These are phyloP conservation scores for Pistacia atlantica DNA, from an alignment of 345 rosid species.

Conservation along the genomic window DNA sequence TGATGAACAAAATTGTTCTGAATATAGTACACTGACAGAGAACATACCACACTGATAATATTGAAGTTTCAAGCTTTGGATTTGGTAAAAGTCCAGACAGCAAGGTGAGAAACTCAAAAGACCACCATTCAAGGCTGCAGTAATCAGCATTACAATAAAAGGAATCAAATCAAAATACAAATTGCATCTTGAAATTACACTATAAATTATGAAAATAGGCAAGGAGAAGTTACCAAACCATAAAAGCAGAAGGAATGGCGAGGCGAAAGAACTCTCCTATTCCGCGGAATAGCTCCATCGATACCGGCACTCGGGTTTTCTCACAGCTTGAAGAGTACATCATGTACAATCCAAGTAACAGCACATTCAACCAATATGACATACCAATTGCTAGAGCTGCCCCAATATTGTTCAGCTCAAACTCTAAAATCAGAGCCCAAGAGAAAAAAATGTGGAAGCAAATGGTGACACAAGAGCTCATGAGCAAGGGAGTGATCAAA, in stretches of 20 bases:
- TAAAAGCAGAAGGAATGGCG: slow-evolving; percentile 68
- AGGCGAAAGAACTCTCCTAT: slow-evolving; percentile 60
- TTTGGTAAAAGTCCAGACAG: slow-evolving; percentile 81
- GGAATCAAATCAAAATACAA: not conserved
- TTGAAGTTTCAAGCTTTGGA: slow-evolving; percentile 86
- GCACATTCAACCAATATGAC: slow-evolving; percentile 58
- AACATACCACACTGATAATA: slow-evolving; percentile 79
- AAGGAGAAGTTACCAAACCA: slow-evolving; percentile 57
- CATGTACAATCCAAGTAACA: slow-evolving; percentile 53
- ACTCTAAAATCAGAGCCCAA: slow-evolving; percentile 62
- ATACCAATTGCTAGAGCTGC: slow-evolving; percentile 51
- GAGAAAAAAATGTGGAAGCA: slow-evolving; percentile 51
- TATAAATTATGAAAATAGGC: not conserved
- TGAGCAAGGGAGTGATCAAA: slow-evolving; percentile 53
- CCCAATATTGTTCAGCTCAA: slow-evolving; percentile 43
- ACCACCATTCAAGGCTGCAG: slow-evolving; percentile 95
- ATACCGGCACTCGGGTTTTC: slow-evolving; percentile 41
- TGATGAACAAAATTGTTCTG: not conserved
- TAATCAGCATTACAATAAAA: not conserved
- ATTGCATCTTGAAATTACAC: not conserved
- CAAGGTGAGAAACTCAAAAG: slow-evolving; percentile 74
- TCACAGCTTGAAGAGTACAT: slow-evolving; percentile 47
- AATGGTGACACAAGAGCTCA: slow-evolving; percentile 46
- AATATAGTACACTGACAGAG: not conserved
- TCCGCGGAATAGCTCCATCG: slow-evolving; percentile 50